phyloP scores from a whole-genome alignment of 163 green algal species.

The Chlamydomonas reinhardtii region DNA sequence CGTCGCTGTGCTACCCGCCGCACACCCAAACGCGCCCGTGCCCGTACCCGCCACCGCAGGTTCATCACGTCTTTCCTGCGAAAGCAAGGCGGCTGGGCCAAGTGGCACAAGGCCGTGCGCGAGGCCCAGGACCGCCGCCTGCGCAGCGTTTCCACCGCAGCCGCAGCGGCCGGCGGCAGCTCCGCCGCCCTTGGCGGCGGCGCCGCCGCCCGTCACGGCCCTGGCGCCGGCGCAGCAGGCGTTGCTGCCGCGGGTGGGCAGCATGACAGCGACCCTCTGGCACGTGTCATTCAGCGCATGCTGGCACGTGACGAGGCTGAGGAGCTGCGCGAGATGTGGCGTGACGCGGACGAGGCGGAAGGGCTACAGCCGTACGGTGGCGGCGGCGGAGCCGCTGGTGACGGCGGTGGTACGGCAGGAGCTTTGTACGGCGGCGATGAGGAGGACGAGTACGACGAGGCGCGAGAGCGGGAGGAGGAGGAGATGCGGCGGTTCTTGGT shows the following conservation, averaged over 20 bases:
- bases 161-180: not conserved
- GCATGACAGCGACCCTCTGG: not conserved
- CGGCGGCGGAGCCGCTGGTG: too few relatives aligned
- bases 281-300: slow-evolving; percentile 23
- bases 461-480: slow-evolving; percentile 1
- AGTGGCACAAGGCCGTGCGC: slow-evolving; percentile 57
- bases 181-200: not conserved
- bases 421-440: not conserved
- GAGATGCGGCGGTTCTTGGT: slow-evolving; percentile 13
- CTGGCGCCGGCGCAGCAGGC: not conserved
- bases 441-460: not conserved
- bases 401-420: not conserved
- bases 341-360: slow-evolving; percentile 29
- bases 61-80: slow-evolving; percentile 66
- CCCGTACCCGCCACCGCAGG: slow-evolving; percentile 19
- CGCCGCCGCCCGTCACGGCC: not conserved
- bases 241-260: not conserved
- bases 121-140: slow-evolving; percentile 1
- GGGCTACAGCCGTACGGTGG: not conserved
- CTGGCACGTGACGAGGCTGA: slow-evolving; percentile 5
- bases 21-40: too few relatives aligned
- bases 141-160: not conserved
- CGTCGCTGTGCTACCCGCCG: too few relatives aligned
- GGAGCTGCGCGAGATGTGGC: slow-evolving; percentile 5
- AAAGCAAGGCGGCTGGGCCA: slow-evolving; percentile 59